Percentiles rank a stretch among this genome's conserved stretches.
These are phyloP conservation scores for Apiospora koreana DNA, from an alignment of 2,329 filamentous ascomycete species.

Conservation along the genomic window DNA sequence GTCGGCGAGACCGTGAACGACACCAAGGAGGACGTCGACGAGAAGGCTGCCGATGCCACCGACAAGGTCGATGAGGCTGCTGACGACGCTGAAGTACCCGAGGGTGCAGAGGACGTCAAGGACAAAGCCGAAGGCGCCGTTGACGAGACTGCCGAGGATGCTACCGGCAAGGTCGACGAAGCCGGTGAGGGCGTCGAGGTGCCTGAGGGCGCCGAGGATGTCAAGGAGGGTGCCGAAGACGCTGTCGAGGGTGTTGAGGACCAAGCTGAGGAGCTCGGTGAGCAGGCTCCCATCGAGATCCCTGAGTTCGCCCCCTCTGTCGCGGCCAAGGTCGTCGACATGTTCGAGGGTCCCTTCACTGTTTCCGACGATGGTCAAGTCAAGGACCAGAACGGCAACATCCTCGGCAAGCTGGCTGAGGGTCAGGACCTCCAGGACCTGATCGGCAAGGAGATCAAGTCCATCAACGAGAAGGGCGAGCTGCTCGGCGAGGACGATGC, in stretches of 20 bases:
- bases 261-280: slow-evolving; percentile 1
- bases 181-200: slow-evolving; percentile 35
- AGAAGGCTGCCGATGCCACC: slow-evolving; percentile 23
- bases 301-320: slow-evolving; percentile 33
- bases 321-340: slow-evolving; percentile 33
- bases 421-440: slow-evolving; percentile 30
- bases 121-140: slow-evolving; percentile 18
- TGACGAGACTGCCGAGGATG: slow-evolving; percentile 17
- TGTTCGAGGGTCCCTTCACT: slow-evolving; percentile 39
- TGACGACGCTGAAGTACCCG: slow-evolving; percentile 15
- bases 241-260: slow-evolving; percentile 15
- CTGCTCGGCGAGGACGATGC: slow-evolving; percentile 67
- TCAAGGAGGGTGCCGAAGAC: slow-evolving; percentile 39
- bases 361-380: slow-evolving; percentile 49
- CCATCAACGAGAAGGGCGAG: slow-evolving; percentile 66
- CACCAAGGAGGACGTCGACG: slow-evolving; percentile 18
- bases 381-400: slow-evolving; percentile 46
- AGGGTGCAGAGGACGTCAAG: slow-evolving; percentile 22
- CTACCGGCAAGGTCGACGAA: slow-evolving; percentile 23
- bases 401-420: slow-evolving; percentile 32
- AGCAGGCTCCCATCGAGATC: slow-evolving; percentile 32
- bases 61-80: slow-evolving; percentile 20
- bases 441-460: slow-evolving; percentile 65
- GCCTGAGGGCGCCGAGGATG: slow-evolving; percentile 29
- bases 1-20: slow-evolving; percentile 17